Conservation (phyloP, 148 eudicot genomes). For the Cornus florida region DNA sequence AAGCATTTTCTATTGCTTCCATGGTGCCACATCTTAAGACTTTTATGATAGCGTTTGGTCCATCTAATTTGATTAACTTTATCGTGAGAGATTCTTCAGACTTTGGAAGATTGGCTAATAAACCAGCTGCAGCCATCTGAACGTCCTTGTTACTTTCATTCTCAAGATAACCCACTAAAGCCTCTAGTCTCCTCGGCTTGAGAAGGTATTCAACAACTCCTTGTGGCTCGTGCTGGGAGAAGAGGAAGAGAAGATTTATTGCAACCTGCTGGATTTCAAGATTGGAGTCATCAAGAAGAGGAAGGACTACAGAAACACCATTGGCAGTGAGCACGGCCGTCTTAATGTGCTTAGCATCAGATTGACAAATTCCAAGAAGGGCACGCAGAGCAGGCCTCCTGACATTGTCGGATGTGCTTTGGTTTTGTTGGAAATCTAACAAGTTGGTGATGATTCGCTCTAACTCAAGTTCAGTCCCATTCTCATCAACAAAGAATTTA, state of each 20-base stretch:
- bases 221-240: slow-evolving; percentile 38
- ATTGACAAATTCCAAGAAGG: slow-evolving; percentile 32
- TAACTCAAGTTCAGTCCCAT: slow-evolving; percentile 26
- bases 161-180: slow-evolving; percentile 38
- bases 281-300: slow-evolving; percentile 37
- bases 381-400: slow-evolving; percentile 33
- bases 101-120: slow-evolving; percentile 46
- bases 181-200: slow-evolving; percentile 40
- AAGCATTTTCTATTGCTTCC: slow-evolving; percentile 43
- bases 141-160: slow-evolving; percentile 27
- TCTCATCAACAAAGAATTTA: slow-evolving; percentile 30
- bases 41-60: slow-evolving; percentile 29
- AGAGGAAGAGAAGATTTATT: slow-evolving; percentile 37
- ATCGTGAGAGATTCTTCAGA: slow-evolving; percentile 33
- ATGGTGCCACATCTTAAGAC: slow-evolving; percentile 26
- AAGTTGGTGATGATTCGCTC: slow-evolving; percentile 23
- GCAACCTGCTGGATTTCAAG: slow-evolving; percentile 32
- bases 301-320: slow-evolving; percentile 35
- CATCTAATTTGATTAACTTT: slow-evolving; percentile 36
- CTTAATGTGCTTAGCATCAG: slow-evolving; percentile 33
- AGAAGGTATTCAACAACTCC: slow-evolving; percentile 45
- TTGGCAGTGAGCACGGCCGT: slow-evolving; percentile 30
- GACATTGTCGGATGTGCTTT: slow-evolving; percentile 18
- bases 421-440: slow-evolving; percentile 32
- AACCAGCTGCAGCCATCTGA: slow-evolving; percentile 48